A percentile compares a stretch with the other conserved stretches of the same genome.
Evolutionary conservation across 257 asterid species (phyloP).

Genomic region (Fraxinus pennsylvanica): DNA sequence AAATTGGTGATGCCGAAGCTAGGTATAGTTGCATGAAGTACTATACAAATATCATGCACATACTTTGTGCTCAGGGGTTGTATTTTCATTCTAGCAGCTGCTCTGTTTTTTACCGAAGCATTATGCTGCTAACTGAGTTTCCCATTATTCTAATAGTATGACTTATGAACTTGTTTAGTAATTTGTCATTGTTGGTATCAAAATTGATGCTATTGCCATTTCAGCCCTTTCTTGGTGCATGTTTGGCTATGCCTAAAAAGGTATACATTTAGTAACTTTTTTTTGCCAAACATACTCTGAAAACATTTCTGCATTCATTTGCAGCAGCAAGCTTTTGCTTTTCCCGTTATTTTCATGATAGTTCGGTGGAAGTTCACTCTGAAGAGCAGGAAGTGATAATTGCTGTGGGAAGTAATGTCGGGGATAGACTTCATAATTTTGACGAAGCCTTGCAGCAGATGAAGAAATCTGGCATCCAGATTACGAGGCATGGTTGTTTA

Average conservation of each 20-base stretch:
- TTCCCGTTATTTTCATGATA: slow-evolving; percentile 46
- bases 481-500: slow-evolving; percentile 73
- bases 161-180: not conserved
- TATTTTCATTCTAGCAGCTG: not conserved
- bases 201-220: not conserved
- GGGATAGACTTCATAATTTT: slow-evolving; percentile 69
- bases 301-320: slow-evolving; percentile 1
- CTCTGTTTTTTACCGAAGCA: not conserved
- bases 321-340: slow-evolving; percentile 40
- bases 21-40: not conserved
- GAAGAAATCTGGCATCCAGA: slow-evolving; percentile 74
- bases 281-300: not conserved
- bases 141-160: not conserved
- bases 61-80: slow-evolving; percentile 9
- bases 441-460: slow-evolving; percentile 75
- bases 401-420: slow-evolving; percentile 95
- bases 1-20: slow-evolving; percentile 13
- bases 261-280: not conserved
- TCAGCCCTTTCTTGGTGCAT: not conserved
- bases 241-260: not conserved
- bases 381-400: slow-evolving; percentile 79
- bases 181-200: slow-evolving; percentile 8
- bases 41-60: not conserved
- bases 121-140: not conserved
- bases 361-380: slow-evolving; percentile 61